phyloP scores from a whole-genome alignment of 345 rosid species.

The Citrus inodora region DNA sequence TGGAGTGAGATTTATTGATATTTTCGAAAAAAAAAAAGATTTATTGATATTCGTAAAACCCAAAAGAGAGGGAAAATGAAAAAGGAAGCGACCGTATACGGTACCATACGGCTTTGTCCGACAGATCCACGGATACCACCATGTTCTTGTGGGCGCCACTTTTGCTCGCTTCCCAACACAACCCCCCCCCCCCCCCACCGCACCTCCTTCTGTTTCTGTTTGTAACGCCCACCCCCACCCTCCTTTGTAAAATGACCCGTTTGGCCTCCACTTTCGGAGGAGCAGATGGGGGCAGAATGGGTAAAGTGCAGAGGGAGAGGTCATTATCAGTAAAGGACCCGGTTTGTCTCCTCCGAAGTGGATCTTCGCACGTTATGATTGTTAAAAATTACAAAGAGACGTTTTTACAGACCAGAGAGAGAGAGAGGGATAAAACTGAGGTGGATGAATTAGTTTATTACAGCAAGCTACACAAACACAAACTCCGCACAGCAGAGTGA shows the following conservation, averaged over 20 bases:
- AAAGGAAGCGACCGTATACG: conserved; percentile 53
- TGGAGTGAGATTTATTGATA: neutral
- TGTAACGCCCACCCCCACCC: neutral
- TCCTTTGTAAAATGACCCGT: neutral
- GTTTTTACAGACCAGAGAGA: neutral
- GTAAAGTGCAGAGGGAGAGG: neutral
- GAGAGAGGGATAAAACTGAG: neutral
- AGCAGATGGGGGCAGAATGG: neutral
- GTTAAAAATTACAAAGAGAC: neutral
- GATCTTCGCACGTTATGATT: conserved; percentile 66
- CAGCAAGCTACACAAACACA: neutral
- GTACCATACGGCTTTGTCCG: conserved; percentile 62
- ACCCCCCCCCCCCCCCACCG: neutral
- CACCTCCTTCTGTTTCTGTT: neutral
- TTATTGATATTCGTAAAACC: neutral
- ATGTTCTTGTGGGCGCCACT: conserved; percentile 26
- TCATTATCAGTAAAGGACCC: conserved; percentile 38
- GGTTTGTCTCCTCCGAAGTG: conserved; percentile 46
- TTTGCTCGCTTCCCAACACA: neutral
- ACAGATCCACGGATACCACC: conserved; percentile 23
- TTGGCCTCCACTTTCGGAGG: neutral
- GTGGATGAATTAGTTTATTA: too few species aligned
- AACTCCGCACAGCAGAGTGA: neutral
- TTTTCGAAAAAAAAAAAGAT: neutral
- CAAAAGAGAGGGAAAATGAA: neutral